Percentiles rank a stretch among this genome's conserved stretches.
phyloP scores from a whole-genome alignment of 1,139 yeast species.

The Lodderomyces theae region DNA sequence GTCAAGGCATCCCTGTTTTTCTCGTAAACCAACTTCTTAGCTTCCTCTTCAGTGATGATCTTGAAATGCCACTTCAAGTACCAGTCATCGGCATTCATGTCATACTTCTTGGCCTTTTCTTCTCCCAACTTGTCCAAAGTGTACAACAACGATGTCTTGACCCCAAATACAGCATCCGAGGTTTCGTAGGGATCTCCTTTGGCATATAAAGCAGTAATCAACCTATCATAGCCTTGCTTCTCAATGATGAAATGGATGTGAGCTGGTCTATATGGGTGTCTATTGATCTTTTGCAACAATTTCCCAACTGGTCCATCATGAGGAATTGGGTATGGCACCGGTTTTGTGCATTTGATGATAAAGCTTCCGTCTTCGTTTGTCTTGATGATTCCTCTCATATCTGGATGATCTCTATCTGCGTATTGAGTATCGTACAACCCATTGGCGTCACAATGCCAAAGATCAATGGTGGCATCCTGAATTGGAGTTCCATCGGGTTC shows the following conservation, averaged over 20 bases:
- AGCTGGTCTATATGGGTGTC: constrained; percentile 39
- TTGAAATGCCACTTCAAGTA: constrained; percentile 24
- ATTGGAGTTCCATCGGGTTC: constrained; percentile 29
- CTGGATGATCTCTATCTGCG: constrained; percentile 20
- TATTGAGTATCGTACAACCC: constrained; percentile 38
- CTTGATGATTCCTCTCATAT: constrained; percentile 31
- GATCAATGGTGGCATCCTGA: constrained; percentile 26
- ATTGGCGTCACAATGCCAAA: constrained; percentile 40
- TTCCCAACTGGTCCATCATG: constrained; percentile 40
- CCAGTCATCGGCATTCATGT: constrained; percentile 24
- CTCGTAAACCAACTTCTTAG: constrained; percentile 14
- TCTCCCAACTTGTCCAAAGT: constrained; percentile 20
- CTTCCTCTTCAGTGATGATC: constrained; percentile 20
- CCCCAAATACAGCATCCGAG: constrained; percentile 32
- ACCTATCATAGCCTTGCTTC: constrained; percentile 25
- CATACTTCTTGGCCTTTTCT: constrained; percentile 19
- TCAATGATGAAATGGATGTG: constrained; percentile 33
- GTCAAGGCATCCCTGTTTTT: constrained; percentile 19
- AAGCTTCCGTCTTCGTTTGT: constrained; percentile 28
- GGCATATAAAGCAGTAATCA: constrained; percentile 30
- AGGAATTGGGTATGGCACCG: constrained; percentile 38
- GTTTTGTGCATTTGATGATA: constrained; percentile 27
- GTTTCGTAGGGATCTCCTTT: constrained; percentile 30
- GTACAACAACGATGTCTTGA: constrained; percentile 20
- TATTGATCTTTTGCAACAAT: constrained; percentile 25